Evolutionary conservation across 345 rosid genomes (phyloP).

Genomic region (Gossypium australe): DNA sequence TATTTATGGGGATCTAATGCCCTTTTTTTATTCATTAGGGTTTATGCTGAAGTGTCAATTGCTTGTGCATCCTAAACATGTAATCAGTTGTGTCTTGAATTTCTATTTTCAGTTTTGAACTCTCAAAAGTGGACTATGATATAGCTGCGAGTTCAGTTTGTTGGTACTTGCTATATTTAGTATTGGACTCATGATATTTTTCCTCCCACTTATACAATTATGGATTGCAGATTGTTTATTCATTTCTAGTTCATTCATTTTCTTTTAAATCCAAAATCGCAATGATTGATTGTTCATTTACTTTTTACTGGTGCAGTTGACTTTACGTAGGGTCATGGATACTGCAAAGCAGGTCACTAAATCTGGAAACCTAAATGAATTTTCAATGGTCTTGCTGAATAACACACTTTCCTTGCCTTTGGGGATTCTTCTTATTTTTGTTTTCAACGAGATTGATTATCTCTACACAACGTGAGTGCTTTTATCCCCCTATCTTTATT

Average conservation of each 20-base stretch:
- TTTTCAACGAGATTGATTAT: constrained; percentile 86
- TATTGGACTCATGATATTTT: not conserved
- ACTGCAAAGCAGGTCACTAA: constrained; percentile 86
- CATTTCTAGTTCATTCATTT: not conserved
- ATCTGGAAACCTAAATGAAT: constrained; percentile 90
- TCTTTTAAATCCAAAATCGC: not conserved
- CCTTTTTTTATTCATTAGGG: not conserved
- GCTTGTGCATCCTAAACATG: not conserved
- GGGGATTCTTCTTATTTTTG: constrained; percentile 63
- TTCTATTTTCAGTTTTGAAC: not conserved
- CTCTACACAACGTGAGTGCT: constrained; percentile 65
- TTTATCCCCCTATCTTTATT: not conserved
- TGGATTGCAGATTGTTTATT: not conserved
- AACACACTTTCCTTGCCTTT: constrained; percentile 89
- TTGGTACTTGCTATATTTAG: not conserved
- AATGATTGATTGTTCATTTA: constrained; percentile 12
- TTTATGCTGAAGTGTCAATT: not conserved
- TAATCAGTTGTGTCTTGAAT: not conserved
- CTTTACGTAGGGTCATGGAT: constrained; percentile 91
- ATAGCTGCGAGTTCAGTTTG: not conserved
- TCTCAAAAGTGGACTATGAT: not conserved
- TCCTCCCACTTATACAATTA: not conserved
- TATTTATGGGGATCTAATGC: not conserved
- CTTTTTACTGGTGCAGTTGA: constrained; percentile 55
- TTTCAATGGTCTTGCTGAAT: constrained; percentile 96